Evolutionary conservation across 805 yeast genomes (phyloP), one percentile per base, ranked within the genome.

Genomic region (Hanseniaspora meyeri): DNA sequence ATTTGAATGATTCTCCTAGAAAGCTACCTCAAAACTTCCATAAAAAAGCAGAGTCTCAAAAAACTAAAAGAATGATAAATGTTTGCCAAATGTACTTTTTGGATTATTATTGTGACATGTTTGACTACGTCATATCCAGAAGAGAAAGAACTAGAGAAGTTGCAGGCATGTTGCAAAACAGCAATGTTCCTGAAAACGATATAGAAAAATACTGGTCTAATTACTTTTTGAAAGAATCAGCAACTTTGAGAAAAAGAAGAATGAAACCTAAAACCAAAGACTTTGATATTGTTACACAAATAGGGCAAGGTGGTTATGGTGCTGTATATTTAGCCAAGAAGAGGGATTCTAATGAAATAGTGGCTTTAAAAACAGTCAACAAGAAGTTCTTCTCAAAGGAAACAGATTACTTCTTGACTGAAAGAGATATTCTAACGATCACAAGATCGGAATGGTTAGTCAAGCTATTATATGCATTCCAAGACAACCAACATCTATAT

Each of bases 271-370:
- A 85, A 67, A 93, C 90, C 66, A 90, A 90, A 63, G 98, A 93
- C 69, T 93, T 93, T 67, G 95, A 89, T 67, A 87, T 91, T 75
- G 84, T 93, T 62, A 93, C 99, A 1, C 98, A 93, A 72, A 97
- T 93, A 36, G 99, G 99, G 14, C 98, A 93, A 73, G 99, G 99
- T 66, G 99, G 99, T 3, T 93, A 93, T 66, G 99, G 99, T 27
- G 97, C 93, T 71, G 99, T 93, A n/a, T 93, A 87, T 64, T 73
- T 93, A 60, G 97, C 99, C 1, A 79, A 90, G 62, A 93, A 93
- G 74, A 83, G 82, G 62, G 99, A 93, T 65, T 89, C 97, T 1
- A 81, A 83, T 60, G 99, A 93, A 70, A 85, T 93, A 49, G 91
- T 96, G 70, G 99, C 99, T 1, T 75, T 93, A 63, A 93, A 93